Conservation (phyloP, 2,329 filamentous ascomycete genomes). For the Zymoseptoria crescenta region DNA sequence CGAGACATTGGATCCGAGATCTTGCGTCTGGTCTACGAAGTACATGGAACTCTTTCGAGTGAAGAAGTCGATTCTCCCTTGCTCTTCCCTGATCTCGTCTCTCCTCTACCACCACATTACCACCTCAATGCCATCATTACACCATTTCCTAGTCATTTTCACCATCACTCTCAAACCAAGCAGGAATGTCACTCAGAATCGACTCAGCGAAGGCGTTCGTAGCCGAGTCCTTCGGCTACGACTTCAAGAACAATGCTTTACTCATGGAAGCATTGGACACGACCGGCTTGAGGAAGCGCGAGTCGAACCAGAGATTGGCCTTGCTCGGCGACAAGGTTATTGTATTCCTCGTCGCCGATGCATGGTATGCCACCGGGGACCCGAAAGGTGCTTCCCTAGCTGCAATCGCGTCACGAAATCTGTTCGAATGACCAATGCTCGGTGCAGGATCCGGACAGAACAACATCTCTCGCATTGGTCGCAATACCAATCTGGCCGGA, state of each 20-base stretch:
- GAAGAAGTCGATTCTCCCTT: no score
- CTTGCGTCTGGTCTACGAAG: no score
- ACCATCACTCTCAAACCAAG: not conserved
- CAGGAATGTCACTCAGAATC: not conserved
- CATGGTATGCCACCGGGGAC: slow-evolving; percentile 11
- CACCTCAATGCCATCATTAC: no score
- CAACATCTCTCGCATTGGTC: not conserved
- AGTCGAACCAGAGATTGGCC: slow-evolving; percentile 14
- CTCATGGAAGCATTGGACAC: slow-evolving; percentile 12
- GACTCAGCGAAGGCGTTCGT: slow-evolving; percentile 29
- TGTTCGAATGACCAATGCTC: not conserved
- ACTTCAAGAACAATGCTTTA: slow-evolving; percentile 2
- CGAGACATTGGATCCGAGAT: no score
- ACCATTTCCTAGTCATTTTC: no score
- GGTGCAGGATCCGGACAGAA: not conserved
- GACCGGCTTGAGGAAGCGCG: slow-evolving; percentile 1
- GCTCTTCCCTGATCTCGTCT: no score
- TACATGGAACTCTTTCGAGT: no score
- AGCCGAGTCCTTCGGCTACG: not conserved
- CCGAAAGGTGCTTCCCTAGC: slow-evolving; percentile 3
- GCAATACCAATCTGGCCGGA: not conserved
- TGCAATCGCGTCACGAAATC: not conserved
- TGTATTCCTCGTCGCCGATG: slow-evolving; percentile 7
- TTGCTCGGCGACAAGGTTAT: slow-evolving; percentile 13
- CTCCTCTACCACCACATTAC: no score